These are phyloP conservation scores for Lichtheimia ramosa DNA, from an alignment of 371 early-diverging fungal species.

Conservation along the genomic window DNA sequence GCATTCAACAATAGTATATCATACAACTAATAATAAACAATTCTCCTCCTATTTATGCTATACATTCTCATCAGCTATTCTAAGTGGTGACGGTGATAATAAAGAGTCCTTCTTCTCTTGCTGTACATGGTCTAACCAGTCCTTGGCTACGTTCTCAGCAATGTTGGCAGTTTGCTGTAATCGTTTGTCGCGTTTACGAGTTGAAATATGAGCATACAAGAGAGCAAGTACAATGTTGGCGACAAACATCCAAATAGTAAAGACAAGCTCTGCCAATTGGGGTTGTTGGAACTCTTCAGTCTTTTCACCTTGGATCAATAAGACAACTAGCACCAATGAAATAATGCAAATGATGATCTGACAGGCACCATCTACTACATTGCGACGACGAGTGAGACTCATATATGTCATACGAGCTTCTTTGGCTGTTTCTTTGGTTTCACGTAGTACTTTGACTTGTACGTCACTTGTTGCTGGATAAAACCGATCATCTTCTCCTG, in stretches of 20 bases:
- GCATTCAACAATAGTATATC: background rate
- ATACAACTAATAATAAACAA: background rate
- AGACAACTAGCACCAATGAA: background rate
- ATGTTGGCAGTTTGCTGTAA: background rate
- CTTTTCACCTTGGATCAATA: conserved; percentile 5
- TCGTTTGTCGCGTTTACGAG: background rate
- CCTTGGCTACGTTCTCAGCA: background rate
- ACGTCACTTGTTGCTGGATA: background rate
- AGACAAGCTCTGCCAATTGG: conserved; percentile 2
- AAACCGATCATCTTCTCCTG: background rate
- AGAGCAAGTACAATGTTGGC: conserved; percentile 7
- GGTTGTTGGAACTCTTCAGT: conserved; percentile 2
- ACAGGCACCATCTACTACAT: conserved; percentile 3
- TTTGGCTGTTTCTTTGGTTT: conserved; percentile 1
- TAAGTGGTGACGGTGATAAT: too few relatives aligned
- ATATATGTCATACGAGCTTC: conserved; percentile 4
- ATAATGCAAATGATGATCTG: conserved; percentile 6
- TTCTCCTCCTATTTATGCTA: background rate
- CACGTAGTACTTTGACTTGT: background rate
- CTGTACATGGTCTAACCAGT: background rate
- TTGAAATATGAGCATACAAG: conserved; percentile 4
- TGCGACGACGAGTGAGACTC: conserved; percentile 1
- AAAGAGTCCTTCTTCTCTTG: background rate
- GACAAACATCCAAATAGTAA: conserved; percentile 11
- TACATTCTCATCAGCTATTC: background rate